Evolutionary conservation across 306 rosid genomes (phyloP), one percentile per base, ranked within the genome.

Genomic region (Citrullus amarus): DNA sequence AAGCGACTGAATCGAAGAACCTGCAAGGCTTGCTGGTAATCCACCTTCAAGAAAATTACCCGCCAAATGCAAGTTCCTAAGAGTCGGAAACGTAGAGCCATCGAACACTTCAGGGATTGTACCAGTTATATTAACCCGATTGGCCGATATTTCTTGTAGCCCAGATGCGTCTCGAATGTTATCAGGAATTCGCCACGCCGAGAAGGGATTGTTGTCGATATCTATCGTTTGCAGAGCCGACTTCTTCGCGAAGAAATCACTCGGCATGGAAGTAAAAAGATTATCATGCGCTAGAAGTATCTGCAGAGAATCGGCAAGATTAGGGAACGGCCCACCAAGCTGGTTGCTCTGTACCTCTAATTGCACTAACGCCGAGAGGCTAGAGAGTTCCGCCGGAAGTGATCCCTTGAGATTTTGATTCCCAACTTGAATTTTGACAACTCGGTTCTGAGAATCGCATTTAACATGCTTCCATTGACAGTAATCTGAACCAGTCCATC

Each of bases 281-380:
- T 95, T 95, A 86, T 57, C 41, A 67, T 81, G 88, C 41, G 91
- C 92, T 2, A 82, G 0, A 7, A 95, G 38, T 18, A 1, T 60
- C 6, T 54, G 83, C 4, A 95, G 16, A 1, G 91, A 80, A 28
- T 63, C 86, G 0, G 90, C 25, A 0, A 95, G 83, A 70, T 66
- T 86, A 16, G 99, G 99, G 36, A 95, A 87, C 32, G 85, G 8
- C 9, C 96, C 99, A 0, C 76, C 75, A 34, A 95, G 84, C 22
- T 34, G 60, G 79, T 95, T 95, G 6, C 13, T 0, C 57, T 86
- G 89, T 5, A 91, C 89, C 83, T 95, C 96, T 0, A 95, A 85
- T 1, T 20, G 82, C 51, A 74, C 54, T 58, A 93, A 76, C 2
- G 69, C 58, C 1, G 87, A 13, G 4, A 95, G 79, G 38, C 79